These are phyloP conservation scores for Talaromyces sp. DNA, from an alignment of 2,329 filamentous ascomycete species.

Conservation along the genomic window DNA sequence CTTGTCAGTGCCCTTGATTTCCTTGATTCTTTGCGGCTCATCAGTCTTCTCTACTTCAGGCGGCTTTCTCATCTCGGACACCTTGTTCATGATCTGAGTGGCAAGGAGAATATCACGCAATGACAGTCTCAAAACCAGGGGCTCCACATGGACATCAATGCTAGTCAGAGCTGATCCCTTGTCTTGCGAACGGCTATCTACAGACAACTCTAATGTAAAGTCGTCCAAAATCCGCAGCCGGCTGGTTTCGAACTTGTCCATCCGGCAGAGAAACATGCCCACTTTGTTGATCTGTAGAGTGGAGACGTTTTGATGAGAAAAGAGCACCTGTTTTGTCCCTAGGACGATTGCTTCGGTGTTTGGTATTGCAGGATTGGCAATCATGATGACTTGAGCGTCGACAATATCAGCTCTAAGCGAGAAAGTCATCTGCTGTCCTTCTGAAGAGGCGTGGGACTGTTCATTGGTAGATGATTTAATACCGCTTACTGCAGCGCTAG, in stretches of 20 bases:
- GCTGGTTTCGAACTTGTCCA: slow-evolving; percentile 94
- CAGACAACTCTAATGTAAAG: slow-evolving; percentile 84
- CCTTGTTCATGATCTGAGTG: slow-evolving; percentile 86
- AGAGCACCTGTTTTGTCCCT: slow-evolving; percentile 85
- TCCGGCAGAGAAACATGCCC: slow-evolving; percentile 97
- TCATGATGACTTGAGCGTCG: slow-evolving; percentile 92
- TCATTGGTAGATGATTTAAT: slow-evolving; percentile 25
- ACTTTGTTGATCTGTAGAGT: slow-evolving; percentile 91
- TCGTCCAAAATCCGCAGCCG: slow-evolving; percentile 91
- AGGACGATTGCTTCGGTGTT: slow-evolving; percentile 95
- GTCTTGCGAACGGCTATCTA: slow-evolving; percentile 68
- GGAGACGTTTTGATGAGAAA: slow-evolving; percentile 89
- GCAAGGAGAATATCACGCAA: slow-evolving; percentile 91
- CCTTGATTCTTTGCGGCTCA: slow-evolving; percentile 52
- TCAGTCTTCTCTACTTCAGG: slow-evolving; percentile 51
- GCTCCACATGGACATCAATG: slow-evolving; percentile 85
- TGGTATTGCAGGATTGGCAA: slow-evolving; percentile 85
- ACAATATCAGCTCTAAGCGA: slow-evolving; percentile 92
- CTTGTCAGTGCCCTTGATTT: slow-evolving; percentile 35
- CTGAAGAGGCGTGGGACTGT: slow-evolving; percentile 32
- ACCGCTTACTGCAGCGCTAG: slow-evolving; percentile 29
- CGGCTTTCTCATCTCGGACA: slow-evolving; percentile 73
- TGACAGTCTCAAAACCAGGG: slow-evolving; percentile 83
- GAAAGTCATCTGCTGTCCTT: slow-evolving; percentile 61
- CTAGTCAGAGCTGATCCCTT: slow-evolving; percentile 63